A percentile compares a stretch with the other conserved stretches of the same genome.
phyloP scores from a whole-genome alignment of 805 yeast species.

The Saturnispora sekii region DNA sequence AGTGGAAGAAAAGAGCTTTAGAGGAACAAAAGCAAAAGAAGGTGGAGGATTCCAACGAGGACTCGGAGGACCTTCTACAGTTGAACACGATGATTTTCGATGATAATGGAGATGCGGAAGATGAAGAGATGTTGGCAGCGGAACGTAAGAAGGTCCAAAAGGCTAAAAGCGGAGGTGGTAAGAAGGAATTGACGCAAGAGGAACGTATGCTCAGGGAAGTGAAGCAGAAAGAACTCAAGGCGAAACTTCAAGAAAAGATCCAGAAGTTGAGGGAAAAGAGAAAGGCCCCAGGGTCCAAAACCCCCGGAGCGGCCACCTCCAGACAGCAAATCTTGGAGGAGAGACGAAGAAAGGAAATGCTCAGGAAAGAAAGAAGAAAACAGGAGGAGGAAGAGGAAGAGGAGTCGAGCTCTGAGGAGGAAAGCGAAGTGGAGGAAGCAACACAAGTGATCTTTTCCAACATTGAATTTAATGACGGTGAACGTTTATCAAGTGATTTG shows the following conservation, averaged over 20 bases:
- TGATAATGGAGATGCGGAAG: slow-evolving; percentile 15
- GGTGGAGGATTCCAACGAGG: slow-evolving; percentile 17
- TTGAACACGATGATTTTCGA: slow-evolving; percentile 3
- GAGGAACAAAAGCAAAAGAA: slow-evolving; percentile 12
- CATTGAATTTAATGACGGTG: slow-evolving; percentile 75
- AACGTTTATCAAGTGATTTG: slow-evolving; percentile 66
- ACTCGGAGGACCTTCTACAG: slow-evolving; percentile 7
- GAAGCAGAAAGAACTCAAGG: slow-evolving; percentile 59
- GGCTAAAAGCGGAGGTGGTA: slow-evolving; percentile 11
- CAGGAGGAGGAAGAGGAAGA: slow-evolving; percentile 17
- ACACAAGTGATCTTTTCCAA: slow-evolving; percentile 62
- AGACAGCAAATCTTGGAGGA: slow-evolving; percentile 71
- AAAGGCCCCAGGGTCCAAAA: slow-evolving; percentile 83
- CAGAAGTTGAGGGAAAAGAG: slow-evolving; percentile 63
- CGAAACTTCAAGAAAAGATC: slow-evolving; percentile 71
- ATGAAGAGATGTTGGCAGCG: slow-evolving; percentile 24
- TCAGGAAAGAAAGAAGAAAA: slow-evolving; percentile 24
- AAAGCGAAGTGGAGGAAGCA: slow-evolving; percentile 28
- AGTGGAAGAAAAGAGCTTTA: slow-evolving; percentile 6
- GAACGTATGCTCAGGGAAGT: slow-evolving; percentile 41
- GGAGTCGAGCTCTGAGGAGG: slow-evolving; percentile 32
- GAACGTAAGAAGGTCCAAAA: slow-evolving; percentile 8
- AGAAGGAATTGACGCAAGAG: slow-evolving; percentile 32
- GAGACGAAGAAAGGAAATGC: slow-evolving; percentile 41
- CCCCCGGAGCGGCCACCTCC: slow-evolving; percentile 72